These are phyloP conservation scores for Globisporangium ultimum DNA, from an alignment of 352 stramenopile species.

Conservation along the genomic window DNA sequence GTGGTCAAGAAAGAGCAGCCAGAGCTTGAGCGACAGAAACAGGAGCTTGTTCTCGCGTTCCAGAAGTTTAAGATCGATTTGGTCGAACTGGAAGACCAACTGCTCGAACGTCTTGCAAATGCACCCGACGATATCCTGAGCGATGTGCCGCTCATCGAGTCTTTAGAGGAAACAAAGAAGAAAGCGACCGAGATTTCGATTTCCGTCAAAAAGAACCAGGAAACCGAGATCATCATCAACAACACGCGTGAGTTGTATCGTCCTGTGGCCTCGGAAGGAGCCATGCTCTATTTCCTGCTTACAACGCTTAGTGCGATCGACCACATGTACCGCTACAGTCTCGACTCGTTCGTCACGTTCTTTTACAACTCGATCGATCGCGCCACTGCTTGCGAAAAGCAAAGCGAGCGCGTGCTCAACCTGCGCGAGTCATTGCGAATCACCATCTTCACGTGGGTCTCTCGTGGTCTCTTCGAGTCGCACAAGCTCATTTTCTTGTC, in stretches of 20 bases:
- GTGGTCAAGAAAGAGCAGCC: conserved; percentile 95
- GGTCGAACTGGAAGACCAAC: conserved; percentile 94
- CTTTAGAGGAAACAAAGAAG: conserved; percentile 95
- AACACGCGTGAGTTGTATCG: conserved; percentile 94
- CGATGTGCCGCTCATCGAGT: conserved; percentile 95
- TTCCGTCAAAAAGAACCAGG: conserved; percentile 93
- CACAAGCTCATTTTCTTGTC: conserved; percentile 98
- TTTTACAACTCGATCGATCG: conserved; percentile 96
- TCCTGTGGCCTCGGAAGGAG: conserved; percentile 91
- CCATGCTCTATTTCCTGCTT: conserved; percentile 98
- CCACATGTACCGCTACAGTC: conserved; percentile 98
- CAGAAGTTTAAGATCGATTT: conserved; percentile 97
- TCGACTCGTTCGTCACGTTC: conserved; percentile 97
- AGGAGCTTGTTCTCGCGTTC: conserved; percentile 90
- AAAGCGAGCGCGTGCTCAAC: conserved; percentile 90
- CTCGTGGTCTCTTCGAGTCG: conserved; percentile 92
- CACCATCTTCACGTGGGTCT: conserved; percentile 97
- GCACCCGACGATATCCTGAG: conserved; percentile 96
- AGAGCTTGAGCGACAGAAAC: conserved; percentile 93
- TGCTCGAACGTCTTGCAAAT: conserved; percentile 94
- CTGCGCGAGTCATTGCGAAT: conserved; percentile 93
- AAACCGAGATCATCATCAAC: conserved; percentile 95
- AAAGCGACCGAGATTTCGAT: conserved; percentile 95
- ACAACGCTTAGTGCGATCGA: conserved; percentile 95
- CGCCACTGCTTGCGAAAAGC: conserved; percentile 78